These are phyloP conservation scores for Candida manassasensis DNA, from an alignment of 805 yeast genomes.

Conservation along the genomic window DNA sequence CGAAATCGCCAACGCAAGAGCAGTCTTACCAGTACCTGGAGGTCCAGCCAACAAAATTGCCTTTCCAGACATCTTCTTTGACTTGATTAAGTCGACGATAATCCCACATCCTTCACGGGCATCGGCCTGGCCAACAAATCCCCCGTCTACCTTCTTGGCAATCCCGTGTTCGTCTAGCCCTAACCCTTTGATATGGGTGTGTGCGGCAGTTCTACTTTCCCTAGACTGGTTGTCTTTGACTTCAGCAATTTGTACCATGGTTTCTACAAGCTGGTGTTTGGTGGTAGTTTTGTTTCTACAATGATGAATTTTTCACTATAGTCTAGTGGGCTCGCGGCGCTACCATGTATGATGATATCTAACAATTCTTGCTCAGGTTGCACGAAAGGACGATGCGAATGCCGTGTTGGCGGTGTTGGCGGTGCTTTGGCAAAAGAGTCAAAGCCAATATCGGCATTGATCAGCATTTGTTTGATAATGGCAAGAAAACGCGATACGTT, in stretches of 20 bases:
- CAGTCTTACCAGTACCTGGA: conserved; percentile 98
- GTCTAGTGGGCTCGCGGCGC: too few species aligned
- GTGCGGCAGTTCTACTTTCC: conserved; percentile 84
- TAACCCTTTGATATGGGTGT: conserved; percentile 92
- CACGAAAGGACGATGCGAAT: too few species aligned
- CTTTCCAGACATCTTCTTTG: conserved; percentile 89
- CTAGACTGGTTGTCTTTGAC: conserved; percentile 52
- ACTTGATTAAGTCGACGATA: conserved; percentile 87
- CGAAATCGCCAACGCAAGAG: conserved; percentile 90
- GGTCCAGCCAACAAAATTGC: conserved; percentile 96
- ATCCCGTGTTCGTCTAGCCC: conserved; percentile 88
- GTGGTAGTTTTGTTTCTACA: too few species aligned
- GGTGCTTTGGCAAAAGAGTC: too few species aligned
- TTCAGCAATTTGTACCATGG: conserved; percentile 76
- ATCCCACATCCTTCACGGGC: conserved; percentile 94
- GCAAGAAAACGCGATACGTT: too few species aligned
- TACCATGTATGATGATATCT: too few species aligned
- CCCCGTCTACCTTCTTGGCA: conserved; percentile 83
- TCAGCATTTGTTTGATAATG: too few species aligned
- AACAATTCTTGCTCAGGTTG: too few species aligned
- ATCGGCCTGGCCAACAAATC: conserved; percentile 71
- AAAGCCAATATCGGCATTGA: too few species aligned
- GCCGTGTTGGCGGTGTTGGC: too few species aligned
- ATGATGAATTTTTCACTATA: background rate
- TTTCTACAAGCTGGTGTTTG: background rate